Base-by-base conservation (phyloP, 2,329 filamentous ascomycete genomes). In the Tolypocladium paradoxum region DNA sequence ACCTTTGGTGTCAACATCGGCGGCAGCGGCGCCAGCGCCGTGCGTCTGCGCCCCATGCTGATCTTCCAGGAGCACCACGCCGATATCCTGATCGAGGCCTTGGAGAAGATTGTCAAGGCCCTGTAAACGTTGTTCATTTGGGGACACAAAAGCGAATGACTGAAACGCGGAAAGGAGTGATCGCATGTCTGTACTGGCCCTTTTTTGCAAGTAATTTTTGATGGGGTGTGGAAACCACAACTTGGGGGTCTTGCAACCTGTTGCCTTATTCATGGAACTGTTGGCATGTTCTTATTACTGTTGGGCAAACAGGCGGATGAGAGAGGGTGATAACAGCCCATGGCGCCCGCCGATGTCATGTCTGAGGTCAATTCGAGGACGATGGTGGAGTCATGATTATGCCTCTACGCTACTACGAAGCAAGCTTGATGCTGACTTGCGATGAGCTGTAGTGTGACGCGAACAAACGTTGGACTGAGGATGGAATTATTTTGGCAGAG, bases 1-100 rank as follows among this genome's bases (percentile, higher is more conserved):
- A 74, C 71, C 7, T 75, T 88, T 34, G 90, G 90, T 57, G 73
- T 96, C 67, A 96, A 96, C 73, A 88, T 96, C 66, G 91, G 90
- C 56, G 90, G 90, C 50, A 86, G 84, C 61, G 91, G 91, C 16
- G 77, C 79, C 64, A 76, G 64, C 52, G 89, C 91, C 31, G 87
- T 96, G 14, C 76, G 90, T 50, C 73, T 96, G 66, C 76, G 90
- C 62, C 91, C 90, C 45, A 96, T 96, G 91, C 73, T 96, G 62
- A 85, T 91, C 64, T 93, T 96, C 77, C 87, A 96, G 81, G 82
- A 90, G 78, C 82, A 87, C 68, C 92, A 97, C 71, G 91, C 87
- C 24, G 88, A 96, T 72, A 83, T 96, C 55, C 74, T 96, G 62
- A 70, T 95, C 49, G 89, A 88, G 62, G 79, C 78, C 27, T 66